Conservation (phyloP, 306 rosid genomes). For the Carpinus viminea region DNA sequence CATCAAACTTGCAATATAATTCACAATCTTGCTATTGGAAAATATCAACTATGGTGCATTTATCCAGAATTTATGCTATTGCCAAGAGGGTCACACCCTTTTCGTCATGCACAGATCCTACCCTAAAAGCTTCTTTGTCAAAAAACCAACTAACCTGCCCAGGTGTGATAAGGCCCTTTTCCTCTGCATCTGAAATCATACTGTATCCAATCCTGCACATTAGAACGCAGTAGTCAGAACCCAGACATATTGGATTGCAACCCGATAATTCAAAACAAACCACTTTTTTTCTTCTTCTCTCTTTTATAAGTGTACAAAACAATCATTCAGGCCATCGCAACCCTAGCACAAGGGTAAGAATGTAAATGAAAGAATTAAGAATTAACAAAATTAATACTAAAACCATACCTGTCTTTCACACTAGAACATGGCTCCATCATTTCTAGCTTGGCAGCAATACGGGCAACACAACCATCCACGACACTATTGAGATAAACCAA, state of each 20-base stretch:
- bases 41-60: not conserved
- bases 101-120: conserved; percentile 4
- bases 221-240: conserved; percentile 15
- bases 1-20: conserved; percentile 11
- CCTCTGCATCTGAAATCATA: conserved; percentile 84
- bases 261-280: not conserved
- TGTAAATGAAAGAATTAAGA: conserved; percentile 10
- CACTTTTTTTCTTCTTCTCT: not conserved
- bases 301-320: not conserved
- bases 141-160: conserved; percentile 56
- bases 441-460: conserved; percentile 70
- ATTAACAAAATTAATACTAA: not conserved
- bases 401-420: conserved; percentile 69
- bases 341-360: not conserved
- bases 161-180: conserved; percentile 63
- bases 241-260: not conserved
- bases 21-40: not conserved
- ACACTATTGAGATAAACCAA: conserved; percentile 67
- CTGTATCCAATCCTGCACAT: conserved; percentile 70
- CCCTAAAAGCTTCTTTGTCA: conserved; percentile 4
- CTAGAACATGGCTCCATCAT: conserved; percentile 82
- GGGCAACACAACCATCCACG: conserved; percentile 66
- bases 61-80: not conserved
- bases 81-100: conserved; percentile 1
- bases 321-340: conserved; percentile 1